Conservation (phyloP, 768 basidiomycete species). For the Dictyophora rubrovolvata region DNA sequence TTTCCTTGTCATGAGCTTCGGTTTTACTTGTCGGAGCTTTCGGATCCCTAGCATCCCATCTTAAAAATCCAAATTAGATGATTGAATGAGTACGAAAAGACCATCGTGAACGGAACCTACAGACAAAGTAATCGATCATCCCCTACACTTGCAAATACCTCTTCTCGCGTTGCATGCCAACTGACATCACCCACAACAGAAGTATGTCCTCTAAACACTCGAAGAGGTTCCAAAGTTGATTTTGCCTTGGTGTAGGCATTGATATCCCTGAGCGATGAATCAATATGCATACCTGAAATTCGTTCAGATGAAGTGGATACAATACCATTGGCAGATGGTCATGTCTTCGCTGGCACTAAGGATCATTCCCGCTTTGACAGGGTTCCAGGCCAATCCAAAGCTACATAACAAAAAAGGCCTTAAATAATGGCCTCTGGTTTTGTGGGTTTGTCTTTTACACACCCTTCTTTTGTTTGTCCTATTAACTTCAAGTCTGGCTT, state of each 20-base stretch:
- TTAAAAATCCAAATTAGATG: conserved; percentile 23
- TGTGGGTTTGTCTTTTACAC: conserved; percentile 20
- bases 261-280: conserved; percentile 58
- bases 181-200: conserved; percentile 95
- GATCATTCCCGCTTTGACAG: conserved; percentile 70
- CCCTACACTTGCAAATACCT: conserved; percentile 87
- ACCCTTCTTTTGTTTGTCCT: conserved; percentile 93
- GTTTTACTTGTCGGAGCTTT: conserved; percentile 58
- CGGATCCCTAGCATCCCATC: conserved; percentile 86
- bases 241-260: conserved; percentile 78
- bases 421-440: neutral
- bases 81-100: neutral
- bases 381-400: conserved; percentile 92
- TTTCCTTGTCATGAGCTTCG: conserved; percentile 85
- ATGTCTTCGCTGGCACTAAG: conserved; percentile 92
- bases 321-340: conserved; percentile 89
- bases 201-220: conserved; percentile 78
- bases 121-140: conserved; percentile 93
- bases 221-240: conserved; percentile 72
- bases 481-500: conserved; percentile 85
- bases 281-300: neutral
- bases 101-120: conserved; percentile 35
- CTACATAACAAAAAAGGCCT: conserved; percentile 28
- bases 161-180: conserved; percentile 79
- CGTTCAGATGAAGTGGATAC: conserved; percentile 16